Evolutionary conservation across 2,329 filamentous ascomycete genomes (phyloP).

Genomic region (Apiospora koreana): DNA sequence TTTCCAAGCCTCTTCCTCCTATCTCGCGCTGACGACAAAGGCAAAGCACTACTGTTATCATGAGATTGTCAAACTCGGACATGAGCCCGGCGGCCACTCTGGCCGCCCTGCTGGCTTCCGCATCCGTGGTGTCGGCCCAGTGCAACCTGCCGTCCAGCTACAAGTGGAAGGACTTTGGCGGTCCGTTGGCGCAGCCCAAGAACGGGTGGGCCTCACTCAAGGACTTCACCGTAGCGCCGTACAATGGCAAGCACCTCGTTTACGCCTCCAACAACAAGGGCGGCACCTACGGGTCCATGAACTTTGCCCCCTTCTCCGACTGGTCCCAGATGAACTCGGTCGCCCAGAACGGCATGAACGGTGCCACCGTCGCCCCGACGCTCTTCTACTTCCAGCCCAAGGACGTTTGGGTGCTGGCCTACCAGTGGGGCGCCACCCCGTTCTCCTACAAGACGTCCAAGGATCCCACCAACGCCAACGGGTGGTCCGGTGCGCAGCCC

Average conservation of each 20-base stretch:
- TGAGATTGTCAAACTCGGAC: background rate
- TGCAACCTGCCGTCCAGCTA: constrained; percentile 10
- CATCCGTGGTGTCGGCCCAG: background rate
- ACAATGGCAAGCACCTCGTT: constrained; percentile 61
- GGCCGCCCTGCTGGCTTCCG: background rate
- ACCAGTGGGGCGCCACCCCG: constrained; percentile 62
- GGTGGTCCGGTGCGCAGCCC: constrained; percentile 55
- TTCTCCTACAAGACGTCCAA: constrained; percentile 63
- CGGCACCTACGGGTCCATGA: constrained; percentile 56
- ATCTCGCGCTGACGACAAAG: background rate
- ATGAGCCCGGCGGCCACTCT: background rate
- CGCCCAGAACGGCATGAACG: constrained; percentile 52
- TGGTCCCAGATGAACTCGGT: constrained; percentile 54
- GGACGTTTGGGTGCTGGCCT: constrained; percentile 61
- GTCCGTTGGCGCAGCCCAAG: background rate
- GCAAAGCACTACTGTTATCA: background rate
- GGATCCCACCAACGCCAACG: constrained; percentile 57
- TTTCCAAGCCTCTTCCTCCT: background rate
- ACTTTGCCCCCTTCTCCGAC: constrained; percentile 55
- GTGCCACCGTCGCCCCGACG: constrained; percentile 56
- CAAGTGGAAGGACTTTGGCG: background rate
- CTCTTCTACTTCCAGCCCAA: constrained; percentile 66
- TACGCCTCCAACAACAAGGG: constrained; percentile 52
- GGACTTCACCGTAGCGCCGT: constrained; percentile 58
- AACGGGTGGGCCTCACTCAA: constrained; percentile 48